Base-by-base conservation (phyloP, 352 stramenopile species). In the Pythium phragmiticola region DNA sequence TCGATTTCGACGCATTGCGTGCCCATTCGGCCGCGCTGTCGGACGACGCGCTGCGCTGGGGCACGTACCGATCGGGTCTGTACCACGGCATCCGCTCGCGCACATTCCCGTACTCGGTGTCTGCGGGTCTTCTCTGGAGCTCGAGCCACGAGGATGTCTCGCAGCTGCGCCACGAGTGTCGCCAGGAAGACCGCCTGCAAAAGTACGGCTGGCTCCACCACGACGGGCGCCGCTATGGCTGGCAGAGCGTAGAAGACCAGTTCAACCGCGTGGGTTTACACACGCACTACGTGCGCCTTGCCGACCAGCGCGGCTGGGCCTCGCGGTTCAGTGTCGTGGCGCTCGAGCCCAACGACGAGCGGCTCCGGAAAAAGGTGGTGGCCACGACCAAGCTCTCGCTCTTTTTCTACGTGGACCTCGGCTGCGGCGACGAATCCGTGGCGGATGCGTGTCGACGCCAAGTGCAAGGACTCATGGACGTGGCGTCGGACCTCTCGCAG, bases 171-270 rank as follows among this genome's bases (percentile, higher is more conserved):
- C 82, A 92, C 67, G 72, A 89, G 57, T 91, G 84, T 58, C 78
- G 78, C 0, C 83, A 95, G 51, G 82, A 91, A 34, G 86, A 95
- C 65, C 77, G 75, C 13, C 63, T 95, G 43, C 74, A 92, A 57
- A 80, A 79, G 39, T 95, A 95, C 61, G 84, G 84, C n/a, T 95
- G 86, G 86, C 60, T 83, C 7, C 61, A 89, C 36, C 86, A 95
- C 66, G 82, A 95, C 57, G 86, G 86, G 21, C 68, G 61, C 30
- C 61, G 47, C 48, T 95, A 81, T 60, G 86, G 81, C 2, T 49
- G 66, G 19, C 84, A 95, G 60, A 69, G 45, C 19, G 70, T 95
- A 21, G 77, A 87, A 39, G 86, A 95, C 55, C 84, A 91, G 71
- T 84, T 84, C 70, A 92, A 93, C 63, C 78, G 74, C 37, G 62